Evolutionary conservation across 352 stramenopile species (phyloP), one percentile per base, ranked within the genome.

Genomic region (Halophytophthora polymorphica): DNA sequence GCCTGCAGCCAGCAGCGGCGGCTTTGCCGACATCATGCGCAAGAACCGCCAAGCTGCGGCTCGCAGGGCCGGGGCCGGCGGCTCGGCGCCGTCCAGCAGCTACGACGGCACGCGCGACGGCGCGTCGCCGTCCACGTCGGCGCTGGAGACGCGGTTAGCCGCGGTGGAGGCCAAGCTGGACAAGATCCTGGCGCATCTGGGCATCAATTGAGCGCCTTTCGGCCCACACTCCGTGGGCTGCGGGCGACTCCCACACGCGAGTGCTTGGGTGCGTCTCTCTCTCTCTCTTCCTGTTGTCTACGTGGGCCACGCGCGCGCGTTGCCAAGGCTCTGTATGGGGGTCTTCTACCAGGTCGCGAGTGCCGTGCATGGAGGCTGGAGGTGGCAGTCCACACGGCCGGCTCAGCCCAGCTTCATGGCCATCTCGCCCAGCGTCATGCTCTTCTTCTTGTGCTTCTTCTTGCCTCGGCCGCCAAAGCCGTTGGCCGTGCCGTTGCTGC

Each of bases 21-120:
- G 84, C 17, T 94, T 96, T 64, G 80, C 86, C 0, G 86, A 96
- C 53, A 96, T 96, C 61, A 96, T 96, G 82, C 74, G 82, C 40
- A 91, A 90, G 62, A 96, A 94, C 66, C 77, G 83, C 19, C 83
- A 93, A 51, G 86, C 86, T 14, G 82, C 83, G 2, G 83, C 83
- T 2, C 69, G 78, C n/a, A 88, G 69, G 52, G 61, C 61, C 3
- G 56, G 60, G 15, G 48, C 22, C 23, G 69, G 58, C 50, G 74
- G 53, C 43, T 88, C 80, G 33, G 77, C 73, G 19, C 77, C 80
- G 18, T 75, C 73, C 10, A 87, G 75, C n/a, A 62, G 42, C 15
- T 59, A 67, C 40, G 69, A 75, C 49, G 61, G 55, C 31, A 55
- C 36, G 0, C n/a, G 56, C 17, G 52, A 31, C 29, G 53, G 29